Evolutionary conservation across 202 grass and related monocot species (phyloP), one percentile per base, ranked within the genome.

Genomic region (Schoenoplectus tabernaemontani): DNA sequence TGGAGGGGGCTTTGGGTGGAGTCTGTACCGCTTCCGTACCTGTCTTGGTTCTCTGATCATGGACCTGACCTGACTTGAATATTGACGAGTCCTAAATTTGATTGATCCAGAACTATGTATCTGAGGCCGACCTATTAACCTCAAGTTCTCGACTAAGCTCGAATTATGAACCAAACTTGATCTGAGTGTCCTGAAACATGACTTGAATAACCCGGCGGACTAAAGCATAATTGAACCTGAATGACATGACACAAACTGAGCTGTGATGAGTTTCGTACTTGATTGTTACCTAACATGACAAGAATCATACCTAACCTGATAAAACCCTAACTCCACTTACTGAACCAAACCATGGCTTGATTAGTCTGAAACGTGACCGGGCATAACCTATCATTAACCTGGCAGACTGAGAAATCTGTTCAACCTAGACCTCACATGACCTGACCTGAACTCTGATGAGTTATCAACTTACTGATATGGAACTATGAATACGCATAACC

Each of bases 331-430:
- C n/a, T n/a, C 36, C 2, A 7, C 64, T 2, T 67, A 17, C n/a
- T 67, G 37, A 67, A 39, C 64, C n/a, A 22, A 67, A 67, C 64
- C 64, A n/a, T n/a, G n/a, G n/a, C n/a, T n/a, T n/a, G n/a, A n/a
- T n/a, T n/a, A n/a, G n/a, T n/a, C n/a, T n/a, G n/a, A n/a, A n/a
- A n/a, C n/a, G n/a, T n/a, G n/a, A 39, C 34, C 63, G 4, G 63
- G 38, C 13, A 64, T 64, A 66, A 66, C 34, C 62, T 19, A 39
- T 9, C n/a, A 65, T 39, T 19, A 39, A 65, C 16, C 16, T 19
- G 17, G 34, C 34, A 6, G 16, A 39, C 32, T 39, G 36, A 19
- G 39, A 39, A 39, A 12, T 65, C 1, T 13, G 38, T 64, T 37
- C 61, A 64, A 38, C 33, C 61, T 64, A 12, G n/a, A n/a, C n/a